Base-by-base conservation (phyloP, 2,329 filamentous ascomycete species). In the Parastagonospora nodorum region DNA sequence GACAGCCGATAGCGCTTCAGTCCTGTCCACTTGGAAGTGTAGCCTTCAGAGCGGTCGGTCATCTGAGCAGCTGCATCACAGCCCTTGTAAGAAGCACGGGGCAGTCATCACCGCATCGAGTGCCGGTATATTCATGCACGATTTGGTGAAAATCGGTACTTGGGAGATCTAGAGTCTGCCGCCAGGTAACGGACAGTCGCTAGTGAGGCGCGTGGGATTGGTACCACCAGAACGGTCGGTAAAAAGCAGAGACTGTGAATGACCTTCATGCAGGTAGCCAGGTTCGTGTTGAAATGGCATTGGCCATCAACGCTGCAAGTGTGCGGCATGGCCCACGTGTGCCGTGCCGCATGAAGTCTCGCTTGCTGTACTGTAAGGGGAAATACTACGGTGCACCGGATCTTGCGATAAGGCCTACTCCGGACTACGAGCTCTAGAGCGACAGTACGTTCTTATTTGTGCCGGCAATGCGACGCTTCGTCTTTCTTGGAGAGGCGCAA, bases 341-440 rank as follows among this genome's bases (percentile, higher is more conserved):
- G 48, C 49, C 51, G 42, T 45, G 43, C 49, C 48, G 50, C 48
- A 56, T 53, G 42, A 45, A 48, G 48, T 50, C 37, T 60, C 50
- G 57, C 58, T 61, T 58, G 51, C 41, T 33, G 29, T 53, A 42
- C 58, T 61, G 40, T 33, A 51, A 53, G 50, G 50, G 55, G 57
- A 44, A 63, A 42, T n/a, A 31, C n/a, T 42, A 57, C 35, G 51
- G 53, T 43, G 55, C 50, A 57, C 51, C 60, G 54, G 51, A 55
- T 55, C 43, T 12, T 38, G 47, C 51, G 61, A 68, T 68, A 67
- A 64, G 64, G 33, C 58, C 55, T 51, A 58, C 49, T 52, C 46
- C 29, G 24, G 31, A 35, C 15, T 14, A 24, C 30, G 28, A 15
- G 50, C 42, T 45, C 44, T 50, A 51, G 45, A 48, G 51, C 44